Base-by-base conservation (phyloP, 2,329 filamentous ascomycete genomes). In the Cladosporium halotolerans region DNA sequence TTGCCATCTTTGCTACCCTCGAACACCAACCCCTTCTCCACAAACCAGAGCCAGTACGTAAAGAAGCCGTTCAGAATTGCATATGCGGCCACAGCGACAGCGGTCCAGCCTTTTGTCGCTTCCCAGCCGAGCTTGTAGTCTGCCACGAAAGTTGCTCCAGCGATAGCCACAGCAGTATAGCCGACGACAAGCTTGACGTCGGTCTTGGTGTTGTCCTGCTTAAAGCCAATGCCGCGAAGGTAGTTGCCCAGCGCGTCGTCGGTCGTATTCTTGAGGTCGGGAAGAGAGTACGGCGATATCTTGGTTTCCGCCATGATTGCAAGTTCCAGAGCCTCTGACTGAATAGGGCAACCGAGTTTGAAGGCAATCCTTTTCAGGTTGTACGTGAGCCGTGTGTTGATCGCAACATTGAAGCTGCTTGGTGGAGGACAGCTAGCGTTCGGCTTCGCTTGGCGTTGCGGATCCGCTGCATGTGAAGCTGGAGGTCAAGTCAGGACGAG, bases 231-330 rank as follows among this genome's bases (percentile, higher is more conserved):
- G 32, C 84, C 88, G 72, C 89, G 92, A 58, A 99, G 84, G 76
- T 97, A 97, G 73, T 93, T 90, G 55, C 88, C 84, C 56, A 99
- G 85, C 54, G 91, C 89, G 73, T 99, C 93, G 75, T 99, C 93
- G 61, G 88, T 89, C 38, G 91, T 95, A 75, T 93, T 95, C 73
- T 97, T 97, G 59, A 99, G 85, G 70, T 97, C 93, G 95, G 68
- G 57, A 7, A 69, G 61, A 16, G 61, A 65, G 56, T 68, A 64
- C 2, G 66, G 63, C 10, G 66, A 69, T 47, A 70, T 68, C 47
- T 64, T 64, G 4, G 63, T 59, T 18, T 68, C 66, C 41, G 64
- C 57, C 65, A 67, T 68, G 23, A 43, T 60, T 16, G 7, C 9
- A 6, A 23, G 16, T 9, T 49, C 10, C 23, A 5, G 5, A 28